phyloP scores from a whole-genome alignment of 208 protist genomes.

The Angomonas deanei region DNA sequence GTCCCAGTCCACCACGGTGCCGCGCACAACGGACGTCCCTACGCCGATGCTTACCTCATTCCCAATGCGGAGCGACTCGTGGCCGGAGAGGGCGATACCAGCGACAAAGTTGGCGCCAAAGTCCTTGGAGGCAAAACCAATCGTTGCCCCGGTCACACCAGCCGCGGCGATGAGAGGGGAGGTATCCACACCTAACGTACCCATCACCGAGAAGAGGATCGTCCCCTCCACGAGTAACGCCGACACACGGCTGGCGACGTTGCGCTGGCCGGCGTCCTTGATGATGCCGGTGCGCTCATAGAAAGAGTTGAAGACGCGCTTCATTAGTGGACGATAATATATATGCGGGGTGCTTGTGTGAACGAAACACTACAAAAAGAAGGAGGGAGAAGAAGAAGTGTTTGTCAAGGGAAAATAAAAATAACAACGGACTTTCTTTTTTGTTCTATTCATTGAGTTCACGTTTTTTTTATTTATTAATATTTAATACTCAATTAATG shows the following conservation, averaged over 20 bases:
- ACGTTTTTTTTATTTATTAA: background rate
- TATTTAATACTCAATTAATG: too few relatives aligned
- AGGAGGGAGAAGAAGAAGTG: constrained; percentile 1
- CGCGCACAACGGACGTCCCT: constrained; percentile 30
- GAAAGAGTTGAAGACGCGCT: constrained; percentile 76
- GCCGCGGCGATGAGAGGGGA: constrained; percentile 68
- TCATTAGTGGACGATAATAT: constrained; percentile 28
- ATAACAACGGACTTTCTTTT: too few relatives aligned
- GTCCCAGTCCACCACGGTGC: constrained; percentile 70
- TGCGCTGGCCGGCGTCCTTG: constrained; percentile 60
- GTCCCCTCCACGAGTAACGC: constrained; percentile 46
- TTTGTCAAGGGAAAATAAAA: background rate
- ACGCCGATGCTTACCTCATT: constrained; percentile 57
- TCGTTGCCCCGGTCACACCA: constrained; percentile 73
- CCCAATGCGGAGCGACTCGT: constrained; percentile 48
- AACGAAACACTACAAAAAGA: background rate
- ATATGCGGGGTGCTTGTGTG: background rate
- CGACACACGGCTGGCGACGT: constrained; percentile 58
- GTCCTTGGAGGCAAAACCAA: constrained; percentile 82
- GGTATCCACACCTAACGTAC: constrained; percentile 71
- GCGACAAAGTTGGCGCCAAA: constrained; percentile 82
- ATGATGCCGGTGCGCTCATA: constrained; percentile 62
- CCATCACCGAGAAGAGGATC: constrained; percentile 54
- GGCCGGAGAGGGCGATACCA: constrained; percentile 61
- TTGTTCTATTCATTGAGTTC: background rate